These are phyloP conservation scores for Stylosanthes scabra DNA, from an alignment of 331 rosid species.

Conservation along the genomic window DNA sequence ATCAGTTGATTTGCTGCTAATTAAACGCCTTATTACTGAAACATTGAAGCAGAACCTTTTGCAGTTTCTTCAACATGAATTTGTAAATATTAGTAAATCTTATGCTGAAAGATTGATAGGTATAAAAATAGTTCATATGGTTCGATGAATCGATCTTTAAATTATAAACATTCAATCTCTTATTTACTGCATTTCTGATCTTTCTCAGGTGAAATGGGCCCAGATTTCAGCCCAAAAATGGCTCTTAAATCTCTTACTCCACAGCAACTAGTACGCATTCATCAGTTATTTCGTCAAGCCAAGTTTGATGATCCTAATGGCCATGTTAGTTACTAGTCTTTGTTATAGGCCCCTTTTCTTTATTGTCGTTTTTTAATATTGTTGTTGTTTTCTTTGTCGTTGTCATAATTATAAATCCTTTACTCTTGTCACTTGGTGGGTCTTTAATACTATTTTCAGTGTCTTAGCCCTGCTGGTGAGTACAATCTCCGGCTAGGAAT, in stretches of 20 bases:
- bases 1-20: slow-evolving; percentile 85
- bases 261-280: slow-evolving; percentile 93
- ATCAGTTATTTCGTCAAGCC: slow-evolving; percentile 97
- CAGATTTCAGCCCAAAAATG: slow-evolving; percentile 78
- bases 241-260: slow-evolving; percentile 81
- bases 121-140: slow-evolving; percentile 32
- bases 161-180: slow-evolving; percentile 16
- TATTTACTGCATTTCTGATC: slow-evolving; percentile 9
- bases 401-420: background rate
- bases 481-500: slow-evolving; percentile 97
- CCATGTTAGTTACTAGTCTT: slow-evolving; percentile 55
- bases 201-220: slow-evolving; percentile 90
- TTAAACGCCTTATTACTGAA: slow-evolving; percentile 88
- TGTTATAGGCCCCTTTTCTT: slow-evolving; percentile 17
- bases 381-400: background rate
- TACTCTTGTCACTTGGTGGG: slow-evolving; percentile 35
- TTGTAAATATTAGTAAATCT: slow-evolving; percentile 85
- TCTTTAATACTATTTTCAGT: slow-evolving; percentile 57
- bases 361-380: slow-evolving; percentile 13
- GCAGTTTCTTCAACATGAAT: slow-evolving; percentile 97
- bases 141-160: background rate
- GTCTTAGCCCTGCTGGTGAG: slow-evolving; percentile 88
- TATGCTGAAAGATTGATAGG: slow-evolving; percentile 93
- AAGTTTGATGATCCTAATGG: slow-evolving; percentile 98
- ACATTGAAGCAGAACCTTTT: slow-evolving; percentile 82